These are phyloP conservation scores for Sporisorium sorghi DNA, from an alignment of 1,284 basidiomycete genomes.

Conservation along the genomic window DNA sequence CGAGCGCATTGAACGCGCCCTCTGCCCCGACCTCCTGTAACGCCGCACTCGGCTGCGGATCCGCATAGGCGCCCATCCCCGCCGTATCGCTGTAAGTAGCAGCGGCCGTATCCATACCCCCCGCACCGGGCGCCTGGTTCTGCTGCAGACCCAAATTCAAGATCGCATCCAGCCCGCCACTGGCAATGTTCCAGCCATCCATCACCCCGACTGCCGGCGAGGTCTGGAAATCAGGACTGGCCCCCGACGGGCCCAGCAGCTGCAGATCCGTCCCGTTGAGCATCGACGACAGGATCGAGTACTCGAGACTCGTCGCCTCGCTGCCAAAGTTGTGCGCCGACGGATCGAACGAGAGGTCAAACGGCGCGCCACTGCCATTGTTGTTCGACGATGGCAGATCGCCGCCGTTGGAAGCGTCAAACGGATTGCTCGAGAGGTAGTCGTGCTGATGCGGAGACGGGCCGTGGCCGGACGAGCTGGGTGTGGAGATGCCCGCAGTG, in stretches of 20 bases:
- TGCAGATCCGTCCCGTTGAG: slow-evolving; percentile 71
- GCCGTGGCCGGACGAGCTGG: slow-evolving; percentile 43
- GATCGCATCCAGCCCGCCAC: slow-evolving; percentile 33
- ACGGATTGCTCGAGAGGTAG: slow-evolving; percentile 46
- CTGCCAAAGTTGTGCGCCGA: slow-evolving; percentile 80
- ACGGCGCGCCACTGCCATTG: slow-evolving; percentile 18
- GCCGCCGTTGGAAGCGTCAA: slow-evolving; percentile 30
- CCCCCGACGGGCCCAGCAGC: slow-evolving; percentile 44
- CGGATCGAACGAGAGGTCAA: slow-evolving; percentile 74
- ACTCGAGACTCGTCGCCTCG: slow-evolving; percentile 88
- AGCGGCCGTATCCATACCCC: slow-evolving; percentile 37
- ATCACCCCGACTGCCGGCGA: slow-evolving; percentile 55
- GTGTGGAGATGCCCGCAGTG: slow-evolving; percentile 23
- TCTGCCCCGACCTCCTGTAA: slow-evolving; percentile 29
- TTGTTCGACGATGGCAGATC: slow-evolving; percentile 18
- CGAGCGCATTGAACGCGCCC: slow-evolving; percentile 49
- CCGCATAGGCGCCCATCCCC: slow-evolving; percentile 25
- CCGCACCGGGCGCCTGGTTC: slow-evolving; percentile 25
- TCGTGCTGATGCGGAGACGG: slow-evolving; percentile 48
- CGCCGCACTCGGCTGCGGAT: slow-evolving; percentile 12
- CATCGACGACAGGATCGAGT: slow-evolving; percentile 90
- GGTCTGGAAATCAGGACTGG: slow-evolving; percentile 54
- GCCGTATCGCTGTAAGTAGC: slow-evolving; percentile 44
- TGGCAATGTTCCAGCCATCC: slow-evolving; percentile 55
- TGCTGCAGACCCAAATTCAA: slow-evolving; percentile 23